phyloP scores from a whole-genome alignment of 2,329 filamentous ascomycete genomes.

The Alternaria burnsii region DNA sequence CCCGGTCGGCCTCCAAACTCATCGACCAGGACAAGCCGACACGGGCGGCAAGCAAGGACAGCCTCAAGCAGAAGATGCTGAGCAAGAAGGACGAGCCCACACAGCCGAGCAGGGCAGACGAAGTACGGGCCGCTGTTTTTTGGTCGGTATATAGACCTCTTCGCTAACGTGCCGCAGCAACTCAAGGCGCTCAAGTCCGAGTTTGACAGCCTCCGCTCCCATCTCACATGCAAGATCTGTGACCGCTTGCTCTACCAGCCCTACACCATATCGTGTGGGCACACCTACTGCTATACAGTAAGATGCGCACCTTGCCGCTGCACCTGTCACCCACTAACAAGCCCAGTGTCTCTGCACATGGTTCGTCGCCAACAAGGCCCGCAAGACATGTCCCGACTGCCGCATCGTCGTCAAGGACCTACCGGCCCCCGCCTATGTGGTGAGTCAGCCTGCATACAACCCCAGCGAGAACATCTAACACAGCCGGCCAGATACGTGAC shows the following conservation, averaged over 20 bases:
- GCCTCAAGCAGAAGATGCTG: constrained; percentile 50
- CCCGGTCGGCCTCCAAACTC: constrained; percentile 41
- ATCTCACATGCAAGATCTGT: constrained; percentile 74
- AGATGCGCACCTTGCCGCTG: constrained; percentile 37
- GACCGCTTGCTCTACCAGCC: constrained; percentile 74
- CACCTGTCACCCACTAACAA: constrained; percentile 29
- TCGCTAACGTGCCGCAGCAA: constrained; percentile 47
- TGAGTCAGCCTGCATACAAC: constrained; percentile 49
- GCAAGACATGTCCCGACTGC: constrained; percentile 75
- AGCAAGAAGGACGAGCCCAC: constrained; percentile 45
- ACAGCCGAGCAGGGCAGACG: constrained; percentile 46
- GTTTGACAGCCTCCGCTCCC: constrained; percentile 67
- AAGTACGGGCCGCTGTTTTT: constrained; percentile 32
- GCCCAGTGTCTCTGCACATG: constrained; percentile 65
- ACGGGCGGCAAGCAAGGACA: constrained; percentile 50
- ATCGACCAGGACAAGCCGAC: constrained; percentile 39
- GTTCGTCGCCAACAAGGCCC: constrained; percentile 62
- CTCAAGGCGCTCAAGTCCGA: constrained; percentile 57
- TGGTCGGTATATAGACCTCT: not conserved
- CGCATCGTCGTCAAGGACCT: constrained; percentile 65
- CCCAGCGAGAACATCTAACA: constrained; percentile 6
- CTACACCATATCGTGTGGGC: constrained; percentile 72
- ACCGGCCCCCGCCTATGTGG: constrained; percentile 71
- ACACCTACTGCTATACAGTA: constrained; percentile 76
- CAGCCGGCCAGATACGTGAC: constrained; percentile 64